Base-by-base conservation (phyloP, 495 filamentous ascomycete species). In the Parathielavia appendiculata region DNA sequence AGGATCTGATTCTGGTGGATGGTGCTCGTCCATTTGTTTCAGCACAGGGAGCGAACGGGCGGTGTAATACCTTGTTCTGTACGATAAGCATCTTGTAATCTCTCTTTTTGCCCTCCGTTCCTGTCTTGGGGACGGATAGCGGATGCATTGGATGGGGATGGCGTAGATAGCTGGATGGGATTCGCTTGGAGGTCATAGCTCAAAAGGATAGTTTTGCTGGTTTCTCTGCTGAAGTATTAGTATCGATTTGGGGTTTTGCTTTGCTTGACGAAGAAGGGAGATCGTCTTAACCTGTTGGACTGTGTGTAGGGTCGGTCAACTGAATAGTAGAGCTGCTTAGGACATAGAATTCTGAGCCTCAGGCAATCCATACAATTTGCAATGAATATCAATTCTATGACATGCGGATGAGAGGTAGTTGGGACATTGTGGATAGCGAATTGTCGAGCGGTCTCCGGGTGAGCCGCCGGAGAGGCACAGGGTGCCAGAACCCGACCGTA, bases 171-270 rank as follows among this genome's bases (percentile, higher is more conserved):
- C 13, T 22, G 43, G 30, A 14, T 40, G 34, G 44, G 35, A 20
- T 3, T 30, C 8, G n/a, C 19, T n/a, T 34, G 43, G 26, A 49
- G 54, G 43, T 45, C 40, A 45, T 44, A 41, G 34, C 52, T 45
- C 52, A 45, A 54, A 36, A 54, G 52, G 52, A 45, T 54, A 44
- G 52, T 45, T n/a, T 45, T 34, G 17, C 26, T 54, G 39, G 22
- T 52, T 52, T 35, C 20, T 41, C 6, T 30, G 26, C 26, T n/a
- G n/a, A 20, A 23, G 36, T 40, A 26, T 30, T 40, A 53, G 51
- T 38, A 53, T 54, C 32, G 36, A 43, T 54, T 54, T 43, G 20
- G 30, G 48, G n/a, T 10, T 41, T 30, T 36, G 17, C 34, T 38
- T 51, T n/a, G 48, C 14, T 49, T 32, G 9, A 4, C 13, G 36